phyloP scores from a whole-genome alignment of 1,284 basidiomycete genomes.

The Cryptococcus floricola region DNA sequence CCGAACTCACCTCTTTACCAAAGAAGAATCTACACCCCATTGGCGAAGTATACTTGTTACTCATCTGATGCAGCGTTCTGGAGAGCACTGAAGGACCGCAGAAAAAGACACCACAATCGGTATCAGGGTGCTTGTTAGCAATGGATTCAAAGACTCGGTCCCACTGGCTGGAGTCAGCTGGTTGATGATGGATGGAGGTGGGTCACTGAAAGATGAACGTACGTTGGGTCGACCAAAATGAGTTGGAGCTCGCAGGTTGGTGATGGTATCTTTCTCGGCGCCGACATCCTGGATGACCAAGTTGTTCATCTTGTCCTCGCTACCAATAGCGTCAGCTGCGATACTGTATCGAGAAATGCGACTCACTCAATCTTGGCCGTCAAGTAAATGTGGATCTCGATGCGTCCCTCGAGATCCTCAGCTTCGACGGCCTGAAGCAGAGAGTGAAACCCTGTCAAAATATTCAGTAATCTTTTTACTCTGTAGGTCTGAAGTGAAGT shows the following conservation, averaged over 20 bases:
- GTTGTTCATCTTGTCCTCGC: conserved; percentile 80
- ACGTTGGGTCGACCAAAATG: conserved; percentile 84
- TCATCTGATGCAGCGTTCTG: conserved; percentile 66
- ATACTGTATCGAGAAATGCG: neutral
- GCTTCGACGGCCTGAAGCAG: conserved; percentile 85
- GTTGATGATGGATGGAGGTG: neutral
- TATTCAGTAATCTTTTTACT: conserved; percentile 37
- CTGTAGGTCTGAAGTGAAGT: neutral
- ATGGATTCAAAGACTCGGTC: conserved; percentile 73
- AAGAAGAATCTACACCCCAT: conserved; percentile 81
- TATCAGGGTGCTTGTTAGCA: conserved; percentile 71
- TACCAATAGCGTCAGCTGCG: neutral
- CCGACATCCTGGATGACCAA: conserved; percentile 85
- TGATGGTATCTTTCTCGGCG: conserved; percentile 81
- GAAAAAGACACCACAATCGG: conserved; percentile 60
- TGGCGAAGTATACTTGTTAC: conserved; percentile 78
- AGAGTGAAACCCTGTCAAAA: conserved; percentile 67
- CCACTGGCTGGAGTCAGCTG: conserved; percentile 53
- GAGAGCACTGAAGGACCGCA: conserved; percentile 72
- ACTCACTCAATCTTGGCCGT: conserved; percentile 69
- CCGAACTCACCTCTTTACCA: conserved; percentile 59
- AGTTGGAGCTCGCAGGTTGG: conserved; percentile 77
- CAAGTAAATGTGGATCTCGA: conserved; percentile 87
- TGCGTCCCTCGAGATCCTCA: conserved; percentile 73
- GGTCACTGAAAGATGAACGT: conserved; percentile 4